A percentile compares a stretch with the other conserved stretches of the same genome.
Evolutionary conservation across 2,329 filamentous ascomycete species (phyloP).

Genomic region (Ophiostoma tasmaniense): DNA sequence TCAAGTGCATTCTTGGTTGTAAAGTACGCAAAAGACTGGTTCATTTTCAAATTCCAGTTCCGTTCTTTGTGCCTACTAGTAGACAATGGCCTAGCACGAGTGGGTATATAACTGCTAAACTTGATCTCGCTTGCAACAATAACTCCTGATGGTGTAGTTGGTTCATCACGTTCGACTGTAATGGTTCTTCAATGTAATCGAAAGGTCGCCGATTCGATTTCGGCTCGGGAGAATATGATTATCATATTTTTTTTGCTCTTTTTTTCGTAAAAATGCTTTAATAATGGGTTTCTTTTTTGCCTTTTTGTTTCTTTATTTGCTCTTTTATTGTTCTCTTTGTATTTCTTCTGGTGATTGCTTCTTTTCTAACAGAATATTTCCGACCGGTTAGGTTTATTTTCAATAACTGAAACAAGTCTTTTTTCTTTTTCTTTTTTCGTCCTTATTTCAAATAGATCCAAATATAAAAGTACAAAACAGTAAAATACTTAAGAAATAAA

Average conservation of each 20-base stretch:
- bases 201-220: slow-evolving; percentile 9
- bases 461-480: too few relatives aligned
- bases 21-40: not conserved
- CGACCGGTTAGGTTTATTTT: not conserved
- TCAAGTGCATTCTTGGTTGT: too few relatives aligned
- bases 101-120: not conserved
- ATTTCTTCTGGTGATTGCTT: not conserved
- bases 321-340: not conserved
- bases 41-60: too few relatives aligned
- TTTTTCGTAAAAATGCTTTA: not conserved
- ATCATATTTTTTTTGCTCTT: not conserved
- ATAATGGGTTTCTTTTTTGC: not conserved
- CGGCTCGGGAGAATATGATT: slow-evolving; percentile 5
- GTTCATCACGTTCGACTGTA: slow-evolving; percentile 9
- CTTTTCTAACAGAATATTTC: not conserved
- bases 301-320: not conserved
- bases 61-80: not conserved
- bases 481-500: too few relatives aligned
- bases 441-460: not conserved
- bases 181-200: slow-evolving; percentile 8
- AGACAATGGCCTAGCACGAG: not conserved
- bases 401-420: not conserved
- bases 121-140: not conserved
- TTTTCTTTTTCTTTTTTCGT: not conserved
- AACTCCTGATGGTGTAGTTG: slow-evolving; percentile 9